Evolutionary conservation across 805 yeast species (phyloP).

Genomic region (Candida coquimbonensis): DNA sequence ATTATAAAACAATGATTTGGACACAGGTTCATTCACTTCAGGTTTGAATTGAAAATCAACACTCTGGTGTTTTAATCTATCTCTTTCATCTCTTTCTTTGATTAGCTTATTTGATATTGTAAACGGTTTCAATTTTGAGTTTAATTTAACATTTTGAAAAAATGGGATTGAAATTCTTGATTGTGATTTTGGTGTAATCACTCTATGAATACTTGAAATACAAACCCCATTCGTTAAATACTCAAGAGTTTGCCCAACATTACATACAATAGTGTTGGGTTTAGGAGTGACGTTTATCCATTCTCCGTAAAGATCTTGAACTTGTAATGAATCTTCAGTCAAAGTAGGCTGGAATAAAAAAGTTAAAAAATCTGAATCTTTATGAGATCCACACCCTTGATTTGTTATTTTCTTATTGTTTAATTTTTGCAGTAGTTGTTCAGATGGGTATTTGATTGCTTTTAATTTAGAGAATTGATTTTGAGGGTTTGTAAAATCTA

Average conservation of each 20-base stretch:
- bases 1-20: conserved; percentile 33
- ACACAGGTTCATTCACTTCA: conserved; percentile 32
- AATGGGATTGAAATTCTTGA: conserved; percentile 35
- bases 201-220: conserved; percentile 38
- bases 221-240: conserved; percentile 39
- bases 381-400: conserved; percentile 36
- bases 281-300: conserved; percentile 34
- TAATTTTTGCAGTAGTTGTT: not conserved
- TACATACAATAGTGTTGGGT: conserved; percentile 31
- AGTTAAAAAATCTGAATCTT: conserved; percentile 34
- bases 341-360: conserved; percentile 30
- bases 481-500: conserved; percentile 31
- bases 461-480: conserved; percentile 28
- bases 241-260: conserved; percentile 38
- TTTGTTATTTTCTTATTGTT: not conserved
- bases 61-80: conserved; percentile 27
- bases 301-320: conserved; percentile 36
- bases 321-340: conserved; percentile 27
- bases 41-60: conserved; percentile 36
- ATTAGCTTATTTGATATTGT: conserved; percentile 27
- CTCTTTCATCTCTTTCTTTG: conserved; percentile 29
- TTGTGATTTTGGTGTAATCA: conserved; percentile 17
- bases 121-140: conserved; percentile 26
- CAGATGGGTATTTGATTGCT: conserved; percentile 31
- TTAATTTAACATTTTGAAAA: conserved; percentile 35